phyloP scores from a whole-genome alignment of 2,329 filamentous ascomycete genomes.

The Aspergillus sp. region DNA sequence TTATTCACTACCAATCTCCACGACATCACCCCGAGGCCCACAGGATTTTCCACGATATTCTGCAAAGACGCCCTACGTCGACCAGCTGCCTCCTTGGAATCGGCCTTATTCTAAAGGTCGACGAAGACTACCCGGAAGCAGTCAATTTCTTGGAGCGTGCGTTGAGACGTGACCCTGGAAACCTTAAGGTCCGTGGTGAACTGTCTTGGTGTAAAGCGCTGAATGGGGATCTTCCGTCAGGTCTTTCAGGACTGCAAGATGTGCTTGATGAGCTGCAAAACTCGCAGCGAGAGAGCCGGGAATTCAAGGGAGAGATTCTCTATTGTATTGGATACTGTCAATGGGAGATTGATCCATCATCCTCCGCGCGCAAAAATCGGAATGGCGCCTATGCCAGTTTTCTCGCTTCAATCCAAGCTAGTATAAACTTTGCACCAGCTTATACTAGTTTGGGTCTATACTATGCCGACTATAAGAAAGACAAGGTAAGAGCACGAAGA shows the following conservation, averaged over 20 bases:
- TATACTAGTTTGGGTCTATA: conserved; percentile 90
- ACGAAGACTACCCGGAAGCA: conserved; percentile 81
- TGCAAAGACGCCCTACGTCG: conserved; percentile 71
- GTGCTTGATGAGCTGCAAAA: conserved; percentile 67
- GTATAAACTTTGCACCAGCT: conserved; percentile 82
- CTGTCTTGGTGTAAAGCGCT: conserved; percentile 90
- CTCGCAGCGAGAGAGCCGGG: conserved; percentile 60
- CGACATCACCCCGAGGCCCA: conserved; percentile 88
- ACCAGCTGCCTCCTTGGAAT: conserved; percentile 84
- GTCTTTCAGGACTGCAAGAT: conserved; percentile 67
- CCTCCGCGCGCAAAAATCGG: conserved; percentile 73
- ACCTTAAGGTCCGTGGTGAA: conserved; percentile 79
- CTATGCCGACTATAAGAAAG: conserved; percentile 86
- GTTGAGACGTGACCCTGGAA: conserved; percentile 67
- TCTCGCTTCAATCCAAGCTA: conserved; percentile 77
- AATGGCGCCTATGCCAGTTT: conserved; percentile 82
- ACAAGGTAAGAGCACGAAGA: conserved; percentile 80
- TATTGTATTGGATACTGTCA: conserved; percentile 85
- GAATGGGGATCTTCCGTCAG: conserved; percentile 70
- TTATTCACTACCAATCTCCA: conserved; percentile 88
- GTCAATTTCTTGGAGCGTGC: conserved; percentile 78
- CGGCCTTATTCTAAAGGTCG: conserved; percentile 88
- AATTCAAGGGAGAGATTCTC: conserved; percentile 80
- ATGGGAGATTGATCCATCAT: conserved; percentile 79
- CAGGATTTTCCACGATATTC: conserved; percentile 76